These are phyloP conservation scores for Diaporthe capsici DNA, from an alignment of 2,329 filamentous ascomycete species.

Conservation along the genomic window DNA sequence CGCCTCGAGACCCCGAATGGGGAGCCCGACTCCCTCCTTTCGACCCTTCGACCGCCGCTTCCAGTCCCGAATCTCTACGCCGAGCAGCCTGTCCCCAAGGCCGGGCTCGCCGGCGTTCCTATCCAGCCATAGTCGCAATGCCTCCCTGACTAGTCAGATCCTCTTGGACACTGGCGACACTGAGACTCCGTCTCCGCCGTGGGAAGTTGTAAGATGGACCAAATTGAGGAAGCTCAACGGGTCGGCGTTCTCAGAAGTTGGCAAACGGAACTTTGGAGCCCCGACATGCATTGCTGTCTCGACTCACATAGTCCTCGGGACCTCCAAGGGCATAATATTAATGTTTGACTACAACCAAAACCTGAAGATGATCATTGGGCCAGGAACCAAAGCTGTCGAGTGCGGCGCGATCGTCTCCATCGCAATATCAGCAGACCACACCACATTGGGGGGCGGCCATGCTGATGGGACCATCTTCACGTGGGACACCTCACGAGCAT, in stretches of 20 bases:
- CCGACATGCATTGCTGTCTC: slow-evolving; percentile 93
- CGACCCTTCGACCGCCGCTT: slow-evolving; percentile 96
- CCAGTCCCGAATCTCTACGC: slow-evolving; percentile 83
- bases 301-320: slow-evolving; percentile 89
- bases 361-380: slow-evolving; percentile 92
- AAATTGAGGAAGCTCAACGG: slow-evolving; percentile 89
- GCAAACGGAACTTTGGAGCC: slow-evolving; percentile 90
- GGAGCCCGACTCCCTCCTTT: slow-evolving; percentile 84
- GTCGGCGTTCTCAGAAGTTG: slow-evolving; percentile 92
- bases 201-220: slow-evolving; percentile 98
- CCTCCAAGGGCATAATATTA: slow-evolving; percentile 92
- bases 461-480: slow-evolving; percentile 93
- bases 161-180: slow-evolving; percentile 73
- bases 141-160: slow-evolving; percentile 81
- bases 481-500: slow-evolving; percentile 89
- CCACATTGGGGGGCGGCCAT: slow-evolving; percentile 91
- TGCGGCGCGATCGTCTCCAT: slow-evolving; percentile 89
- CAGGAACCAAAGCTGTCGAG: slow-evolving; percentile 93
- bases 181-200: slow-evolving; percentile 84
- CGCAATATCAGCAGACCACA: slow-evolving; percentile 93
- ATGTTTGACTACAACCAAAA: slow-evolving; percentile 99
- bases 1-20: slow-evolving; percentile 74
- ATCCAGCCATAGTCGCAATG: slow-evolving; percentile 82
- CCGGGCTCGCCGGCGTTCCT: slow-evolving; percentile 84
- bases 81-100: slow-evolving; percentile 72